Conservation (phyloP, 2,329 filamentous ascomycete genomes). For the Penicillium brevicompactum region DNA sequence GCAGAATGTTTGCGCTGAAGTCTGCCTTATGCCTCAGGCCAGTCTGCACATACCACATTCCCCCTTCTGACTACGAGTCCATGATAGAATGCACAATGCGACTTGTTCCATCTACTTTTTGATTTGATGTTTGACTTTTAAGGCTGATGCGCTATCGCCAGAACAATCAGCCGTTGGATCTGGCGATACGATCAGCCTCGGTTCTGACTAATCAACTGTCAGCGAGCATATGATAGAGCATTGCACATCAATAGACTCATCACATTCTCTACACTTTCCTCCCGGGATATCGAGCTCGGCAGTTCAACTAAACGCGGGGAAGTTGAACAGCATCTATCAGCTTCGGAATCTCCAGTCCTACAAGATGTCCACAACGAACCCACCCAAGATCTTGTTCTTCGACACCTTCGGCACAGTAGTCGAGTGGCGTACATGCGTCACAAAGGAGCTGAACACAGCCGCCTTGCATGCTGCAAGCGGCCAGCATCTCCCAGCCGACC, state of each 20-base stretch:
- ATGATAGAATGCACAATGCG: no score
- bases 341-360: neutral
- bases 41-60: neutral
- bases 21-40: no score
- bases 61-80: neutral
- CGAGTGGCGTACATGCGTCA: constrained; percentile 73
- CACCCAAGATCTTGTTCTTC: constrained; percentile 34
- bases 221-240: neutral
- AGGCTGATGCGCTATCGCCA: neutral
- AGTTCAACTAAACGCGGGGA: neutral
- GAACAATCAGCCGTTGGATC: constrained; percentile 16
- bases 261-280: neutral
- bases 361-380: constrained; percentile 26
- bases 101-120: no score
- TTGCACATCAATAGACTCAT: neutral
- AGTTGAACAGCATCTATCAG: neutral
- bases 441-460: constrained; percentile 57
- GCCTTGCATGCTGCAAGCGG: constrained; percentile 49
- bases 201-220: constrained; percentile 6
- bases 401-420: constrained; percentile 63
- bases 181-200: constrained; percentile 9
- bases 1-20: neutral
- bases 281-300: neutral
- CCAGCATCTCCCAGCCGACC: constrained; percentile 47
- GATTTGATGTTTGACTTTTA: neutral